A percentile compares a stretch with the other conserved stretches of the same genome.
Evolutionary conservation across 140 eudicot species (phyloP).

Genomic region (Oenanthe javanica): DNA sequence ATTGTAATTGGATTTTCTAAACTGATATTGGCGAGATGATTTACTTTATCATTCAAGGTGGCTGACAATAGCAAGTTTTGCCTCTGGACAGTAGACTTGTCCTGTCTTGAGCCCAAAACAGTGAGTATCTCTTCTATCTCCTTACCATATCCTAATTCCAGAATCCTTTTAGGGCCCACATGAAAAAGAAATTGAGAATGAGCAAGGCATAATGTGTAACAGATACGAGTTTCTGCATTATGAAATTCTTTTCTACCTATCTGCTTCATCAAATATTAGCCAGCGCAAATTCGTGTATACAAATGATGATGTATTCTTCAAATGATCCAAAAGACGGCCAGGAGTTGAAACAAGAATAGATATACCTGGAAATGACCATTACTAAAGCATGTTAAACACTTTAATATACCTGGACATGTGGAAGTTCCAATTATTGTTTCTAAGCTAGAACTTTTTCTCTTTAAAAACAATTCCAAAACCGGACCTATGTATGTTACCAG

Average conservation of each 20-base stretch:
- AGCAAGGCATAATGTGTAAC: neutral
- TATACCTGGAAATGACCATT: conserved; percentile 44
- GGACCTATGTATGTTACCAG: too few species aligned
- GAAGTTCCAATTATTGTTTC: neutral
- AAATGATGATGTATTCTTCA: conserved; percentile 79
- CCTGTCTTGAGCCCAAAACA: conserved; percentile 53
- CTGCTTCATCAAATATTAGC: conserved; percentile 95
- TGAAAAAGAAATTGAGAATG: neutral
- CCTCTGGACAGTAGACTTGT: conserved; percentile 37
- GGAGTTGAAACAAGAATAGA: conserved; percentile 94
- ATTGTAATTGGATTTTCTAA: conserved; percentile 78
- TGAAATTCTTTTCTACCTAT: conserved; percentile 46
- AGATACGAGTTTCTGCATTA: neutral
- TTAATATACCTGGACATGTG: neutral
- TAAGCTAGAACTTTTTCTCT: neutral
- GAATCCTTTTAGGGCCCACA: conserved; percentile 44
- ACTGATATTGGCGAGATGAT: conserved; percentile 90
- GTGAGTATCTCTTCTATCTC: conserved; percentile 86
- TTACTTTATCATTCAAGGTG: conserved; percentile 88
- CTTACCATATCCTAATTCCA: conserved; percentile 90
- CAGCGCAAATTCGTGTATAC: conserved; percentile 56
- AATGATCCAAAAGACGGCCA: conserved; percentile 95
- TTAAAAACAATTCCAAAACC: too few species aligned
- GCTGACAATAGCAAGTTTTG: conserved; percentile 94
- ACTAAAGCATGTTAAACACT: conserved; percentile 8